Evolutionary conservation across 2,329 filamentous ascomycete species (phyloP).

Genomic region (Xylariaceae sp.): DNA sequence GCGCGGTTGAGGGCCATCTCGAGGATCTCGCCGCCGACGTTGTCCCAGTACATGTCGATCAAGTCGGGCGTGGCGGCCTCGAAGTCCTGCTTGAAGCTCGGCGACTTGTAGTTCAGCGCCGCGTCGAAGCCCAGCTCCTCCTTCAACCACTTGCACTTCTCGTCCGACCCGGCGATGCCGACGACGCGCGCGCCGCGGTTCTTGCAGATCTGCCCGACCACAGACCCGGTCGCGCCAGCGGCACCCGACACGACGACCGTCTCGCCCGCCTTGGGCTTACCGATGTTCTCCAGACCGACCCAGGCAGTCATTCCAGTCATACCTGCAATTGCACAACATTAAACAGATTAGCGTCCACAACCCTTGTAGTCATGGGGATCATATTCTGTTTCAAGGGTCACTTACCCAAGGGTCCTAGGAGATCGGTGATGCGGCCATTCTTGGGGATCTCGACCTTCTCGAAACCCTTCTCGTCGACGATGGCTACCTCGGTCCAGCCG

Average conservation of each 20-base stretch:
- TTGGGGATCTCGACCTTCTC: constrained; percentile 38
- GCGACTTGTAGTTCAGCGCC: constrained; percentile 56
- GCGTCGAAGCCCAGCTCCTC: constrained; percentile 53
- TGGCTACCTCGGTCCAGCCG: constrained; percentile 64
- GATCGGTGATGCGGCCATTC: constrained; percentile 47
- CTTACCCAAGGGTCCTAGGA: constrained; percentile 51
- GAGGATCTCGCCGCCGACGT: constrained; percentile 66
- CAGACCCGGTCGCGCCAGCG: constrained; percentile 70
- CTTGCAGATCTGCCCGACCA: constrained; percentile 75
- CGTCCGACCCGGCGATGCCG: constrained; percentile 60
- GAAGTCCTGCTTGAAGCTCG: constrained; percentile 47
- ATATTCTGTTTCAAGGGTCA: no score
- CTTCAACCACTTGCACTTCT: constrained; percentile 58
- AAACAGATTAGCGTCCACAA: no score
- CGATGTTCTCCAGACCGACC: constrained; percentile 66
- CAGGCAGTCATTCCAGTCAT: constrained; percentile 70
- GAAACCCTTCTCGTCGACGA: constrained; percentile 49
- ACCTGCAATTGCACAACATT: no score
- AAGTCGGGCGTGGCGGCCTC: constrained; percentile 46
- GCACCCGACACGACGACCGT: constrained; percentile 74
- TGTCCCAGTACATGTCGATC: constrained; percentile 60
- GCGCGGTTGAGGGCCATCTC: constrained; percentile 61
- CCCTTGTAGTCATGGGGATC: no score
- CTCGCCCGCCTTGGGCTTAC: constrained; percentile 61
- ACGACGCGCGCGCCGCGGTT: constrained; percentile 58